Percentiles rank a stretch among this genome's conserved stretches.
These are phyloP conservation scores for Astrephomene gubernaculifera DNA, from an alignment of 139 green algal species.

Conservation along the genomic window DNA sequence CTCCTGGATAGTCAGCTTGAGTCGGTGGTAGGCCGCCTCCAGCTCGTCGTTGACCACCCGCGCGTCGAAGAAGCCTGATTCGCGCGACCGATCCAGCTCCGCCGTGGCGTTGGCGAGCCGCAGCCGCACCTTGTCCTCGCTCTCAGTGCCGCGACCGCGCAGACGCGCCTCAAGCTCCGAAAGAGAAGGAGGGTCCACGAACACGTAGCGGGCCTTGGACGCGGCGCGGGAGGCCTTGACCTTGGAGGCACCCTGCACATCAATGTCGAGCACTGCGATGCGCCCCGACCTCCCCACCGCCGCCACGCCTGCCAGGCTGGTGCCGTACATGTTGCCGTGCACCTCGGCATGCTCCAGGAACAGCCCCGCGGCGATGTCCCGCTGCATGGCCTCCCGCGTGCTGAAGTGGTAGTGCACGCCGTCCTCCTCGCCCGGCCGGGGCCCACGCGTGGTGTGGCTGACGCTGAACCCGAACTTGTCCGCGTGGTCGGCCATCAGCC, in stretches of 20 bases:
- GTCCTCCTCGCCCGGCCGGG: conserved; percentile 71
- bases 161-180: conserved; percentile 83
- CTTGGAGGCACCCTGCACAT: conserved; percentile 78
- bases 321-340: conserved; percentile 91
- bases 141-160: conserved; percentile 83
- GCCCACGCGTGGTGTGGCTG: conserved; percentile 82
- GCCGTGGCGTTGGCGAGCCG: conserved; percentile 70
- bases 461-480: conserved; percentile 84
- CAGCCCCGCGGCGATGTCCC: conserved; percentile 53
- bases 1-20: conserved; percentile 51
- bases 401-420: conserved; percentile 88
- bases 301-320: conserved; percentile 72
- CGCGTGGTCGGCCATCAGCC: conserved; percentile 66
- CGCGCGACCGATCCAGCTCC: conserved; percentile 73
- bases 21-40: conserved; percentile 61
- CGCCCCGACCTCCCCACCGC: conserved; percentile 63
- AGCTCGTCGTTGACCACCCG: conserved; percentile 83
- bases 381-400: background rate
- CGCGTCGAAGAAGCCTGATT: conserved; percentile 79
- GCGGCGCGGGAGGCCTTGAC: conserved; percentile 50
- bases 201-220: conserved; percentile 79
- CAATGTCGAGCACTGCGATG: conserved; percentile 88
- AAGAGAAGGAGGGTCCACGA: conserved; percentile 80
- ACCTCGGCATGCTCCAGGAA: conserved; percentile 92
- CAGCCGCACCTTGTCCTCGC: conserved; percentile 77